Evolutionary conservation across 2,329 filamentous ascomycete genomes (phyloP).

Genomic region (Sporothrix sp.): DNA sequence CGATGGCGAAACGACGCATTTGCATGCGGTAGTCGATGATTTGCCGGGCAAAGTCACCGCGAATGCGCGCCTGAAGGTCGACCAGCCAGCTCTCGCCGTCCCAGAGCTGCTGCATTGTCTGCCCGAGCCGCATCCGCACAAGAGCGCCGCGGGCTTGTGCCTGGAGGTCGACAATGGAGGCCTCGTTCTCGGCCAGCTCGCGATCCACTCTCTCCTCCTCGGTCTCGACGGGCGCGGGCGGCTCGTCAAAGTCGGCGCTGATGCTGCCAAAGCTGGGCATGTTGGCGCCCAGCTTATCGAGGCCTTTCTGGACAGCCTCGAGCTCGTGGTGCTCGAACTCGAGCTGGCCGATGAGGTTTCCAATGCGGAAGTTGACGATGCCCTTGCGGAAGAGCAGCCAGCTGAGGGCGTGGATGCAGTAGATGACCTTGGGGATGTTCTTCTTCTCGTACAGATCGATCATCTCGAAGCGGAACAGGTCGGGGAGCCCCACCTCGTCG

Average conservation of each 20-base stretch:
- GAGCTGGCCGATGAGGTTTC: constrained; percentile 89
- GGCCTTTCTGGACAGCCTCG: constrained; percentile 90
- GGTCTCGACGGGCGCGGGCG: constrained; percentile 74
- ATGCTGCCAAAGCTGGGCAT: constrained; percentile 99
- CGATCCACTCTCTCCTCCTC: constrained; percentile 82
- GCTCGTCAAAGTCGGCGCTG: constrained; percentile 88
- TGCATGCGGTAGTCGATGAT: constrained; percentile 70
- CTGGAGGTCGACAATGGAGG: constrained; percentile 67
- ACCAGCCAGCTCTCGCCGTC: constrained; percentile 68
- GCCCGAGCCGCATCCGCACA: constrained; percentile 63
- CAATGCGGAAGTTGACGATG: constrained; percentile 90
- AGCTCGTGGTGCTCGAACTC: constrained; percentile 97
- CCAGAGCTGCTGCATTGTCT: constrained; percentile 84
- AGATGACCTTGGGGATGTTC: constrained; percentile 98
- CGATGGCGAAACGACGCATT: constrained; percentile 72
- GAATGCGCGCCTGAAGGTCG: constrained; percentile 75
- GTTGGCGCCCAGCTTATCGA: constrained; percentile 87
- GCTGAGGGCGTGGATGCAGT: constrained; percentile 93
- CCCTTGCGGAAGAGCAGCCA: constrained; percentile 96
- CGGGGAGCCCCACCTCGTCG: constrained; percentile 82
- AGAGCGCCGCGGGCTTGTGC: constrained; percentile 76
- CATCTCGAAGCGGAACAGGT: constrained; percentile 92
- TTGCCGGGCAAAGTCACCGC: constrained; percentile 80
- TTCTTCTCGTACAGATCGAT: constrained; percentile 99
- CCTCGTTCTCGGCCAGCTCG: constrained; percentile 69